phyloP scores from a whole-genome alignment of 2,329 filamentous ascomycete species.

The Colletotrichum cuscutae region DNA sequence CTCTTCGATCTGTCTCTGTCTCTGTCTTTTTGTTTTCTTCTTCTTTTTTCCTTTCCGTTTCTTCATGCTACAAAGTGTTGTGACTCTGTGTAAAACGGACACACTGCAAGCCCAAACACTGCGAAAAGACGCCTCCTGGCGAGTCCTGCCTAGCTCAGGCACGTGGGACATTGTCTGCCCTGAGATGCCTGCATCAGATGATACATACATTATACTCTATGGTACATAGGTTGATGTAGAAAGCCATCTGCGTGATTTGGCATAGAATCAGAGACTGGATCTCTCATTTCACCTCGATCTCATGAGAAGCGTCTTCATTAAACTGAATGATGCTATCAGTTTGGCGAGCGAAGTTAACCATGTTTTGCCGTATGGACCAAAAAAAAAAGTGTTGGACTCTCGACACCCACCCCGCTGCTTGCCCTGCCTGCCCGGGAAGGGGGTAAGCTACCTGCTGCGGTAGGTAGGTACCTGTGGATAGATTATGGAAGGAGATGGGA shows the following conservation, averaged over 20 bases:
- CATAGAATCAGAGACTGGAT: background rate
- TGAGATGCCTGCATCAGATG: constrained; percentile 6
- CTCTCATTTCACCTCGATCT: background rate
- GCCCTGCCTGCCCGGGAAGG: background rate
- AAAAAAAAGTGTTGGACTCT: background rate
- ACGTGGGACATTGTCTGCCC: background rate
- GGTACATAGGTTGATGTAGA: background rate
- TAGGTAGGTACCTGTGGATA: too few species aligned
- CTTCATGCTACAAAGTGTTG: background rate
- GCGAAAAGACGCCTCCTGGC: background rate
- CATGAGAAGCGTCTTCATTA: background rate
- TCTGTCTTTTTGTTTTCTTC: background rate
- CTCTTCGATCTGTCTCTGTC: background rate
- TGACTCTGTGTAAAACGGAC: background rate
- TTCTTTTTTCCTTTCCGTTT: background rate
- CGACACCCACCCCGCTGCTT: background rate
- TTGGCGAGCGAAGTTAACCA: background rate
- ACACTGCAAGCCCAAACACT: background rate
- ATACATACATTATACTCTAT: background rate
- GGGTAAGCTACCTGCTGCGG: background rate
- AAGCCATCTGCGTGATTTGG: background rate
- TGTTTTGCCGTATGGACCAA: background rate
- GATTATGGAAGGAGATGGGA: background rate
- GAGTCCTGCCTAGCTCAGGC: background rate
- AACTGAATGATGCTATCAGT: background rate